These are phyloP conservation scores for Scheffersomyces ergatensis DNA, from an alignment of 805 yeast species.

Conservation along the genomic window DNA sequence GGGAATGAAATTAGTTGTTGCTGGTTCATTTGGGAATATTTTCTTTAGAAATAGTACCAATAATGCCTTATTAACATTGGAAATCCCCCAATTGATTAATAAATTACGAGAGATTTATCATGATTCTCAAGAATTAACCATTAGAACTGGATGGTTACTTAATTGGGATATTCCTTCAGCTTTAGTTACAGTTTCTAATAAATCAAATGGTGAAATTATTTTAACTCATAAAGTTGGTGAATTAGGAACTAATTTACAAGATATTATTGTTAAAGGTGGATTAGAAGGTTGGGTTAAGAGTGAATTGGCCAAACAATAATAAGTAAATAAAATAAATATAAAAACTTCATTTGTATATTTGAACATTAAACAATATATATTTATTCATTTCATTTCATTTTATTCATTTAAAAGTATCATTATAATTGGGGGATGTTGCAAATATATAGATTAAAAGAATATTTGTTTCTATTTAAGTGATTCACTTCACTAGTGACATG, in stretches of 20 bases:
- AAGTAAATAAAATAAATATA: no score
- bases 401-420: no score
- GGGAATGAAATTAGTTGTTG: conserved; percentile 87
- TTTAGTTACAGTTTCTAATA: conserved; percentile 72
- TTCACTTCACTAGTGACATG: no score
- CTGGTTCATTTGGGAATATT: conserved; percentile 97
- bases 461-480: no score
- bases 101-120: conserved; percentile 68
- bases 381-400: no score
- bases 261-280: conserved; percentile 95
- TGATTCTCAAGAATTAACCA: conserved; percentile 68
- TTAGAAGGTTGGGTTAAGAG: conserved; percentile 97
- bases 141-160: conserved; percentile 92
- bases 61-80: conserved; percentile 91
- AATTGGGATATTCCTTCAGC: conserved; percentile 92
- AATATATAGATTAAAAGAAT: no score
- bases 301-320: conserved; percentile 38
- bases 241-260: conserved; percentile 92
- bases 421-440: no score
- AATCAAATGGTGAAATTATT: conserved; percentile 51
- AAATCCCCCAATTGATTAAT: conserved; percentile 83
- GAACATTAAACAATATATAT: no score
- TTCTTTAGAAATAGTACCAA: conserved; percentile 95
- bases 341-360: no score
- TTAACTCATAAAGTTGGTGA: conserved; percentile 91